Evolutionary conservation across 192 early-diverging fungal genomes (phyloP).

Genomic region (Diversispora epigaea): DNA sequence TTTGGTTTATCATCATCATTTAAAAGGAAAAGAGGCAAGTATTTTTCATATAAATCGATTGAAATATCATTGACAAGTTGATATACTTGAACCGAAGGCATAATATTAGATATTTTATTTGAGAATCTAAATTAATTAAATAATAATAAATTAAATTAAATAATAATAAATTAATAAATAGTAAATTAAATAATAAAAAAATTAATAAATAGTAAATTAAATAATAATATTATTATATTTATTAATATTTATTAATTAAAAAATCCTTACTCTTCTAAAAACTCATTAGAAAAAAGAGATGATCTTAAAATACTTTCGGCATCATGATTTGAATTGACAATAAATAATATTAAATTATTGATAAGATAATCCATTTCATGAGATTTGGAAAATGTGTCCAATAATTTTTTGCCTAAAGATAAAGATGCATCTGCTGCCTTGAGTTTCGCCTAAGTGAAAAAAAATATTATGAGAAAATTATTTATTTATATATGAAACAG

Average conservation of each 20-base stretch:
- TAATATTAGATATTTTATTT: slow-evolving; percentile 4
- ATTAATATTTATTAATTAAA: background rate
- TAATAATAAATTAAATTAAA: background rate
- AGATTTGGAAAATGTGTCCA: slow-evolving; percentile 19
- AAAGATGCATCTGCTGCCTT: background rate
- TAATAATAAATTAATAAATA: no score
- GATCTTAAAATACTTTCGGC: background rate
- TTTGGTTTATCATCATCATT: background rate
- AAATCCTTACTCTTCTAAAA: slow-evolving; percentile 11
- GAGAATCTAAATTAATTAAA: slow-evolving; percentile 1
- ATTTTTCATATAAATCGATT: background rate
- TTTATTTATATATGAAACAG: no score
- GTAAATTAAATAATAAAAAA: background rate
- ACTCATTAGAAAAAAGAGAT: background rate
- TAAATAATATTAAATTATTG: background rate
- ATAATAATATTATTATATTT: background rate
- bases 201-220: background rate
- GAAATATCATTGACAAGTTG: background rate
- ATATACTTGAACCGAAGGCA: slow-evolving; percentile 7
- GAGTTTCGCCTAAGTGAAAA: background rate
- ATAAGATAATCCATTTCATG: slow-evolving; percentile 19
- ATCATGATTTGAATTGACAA: background rate
- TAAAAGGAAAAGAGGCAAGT: background rate
- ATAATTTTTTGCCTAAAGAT: background rate
- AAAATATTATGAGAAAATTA: no score